These are phyloP conservation scores for Hyphopichia homilentoma DNA, from an alignment of 805 yeast species.

Conservation along the genomic window DNA sequence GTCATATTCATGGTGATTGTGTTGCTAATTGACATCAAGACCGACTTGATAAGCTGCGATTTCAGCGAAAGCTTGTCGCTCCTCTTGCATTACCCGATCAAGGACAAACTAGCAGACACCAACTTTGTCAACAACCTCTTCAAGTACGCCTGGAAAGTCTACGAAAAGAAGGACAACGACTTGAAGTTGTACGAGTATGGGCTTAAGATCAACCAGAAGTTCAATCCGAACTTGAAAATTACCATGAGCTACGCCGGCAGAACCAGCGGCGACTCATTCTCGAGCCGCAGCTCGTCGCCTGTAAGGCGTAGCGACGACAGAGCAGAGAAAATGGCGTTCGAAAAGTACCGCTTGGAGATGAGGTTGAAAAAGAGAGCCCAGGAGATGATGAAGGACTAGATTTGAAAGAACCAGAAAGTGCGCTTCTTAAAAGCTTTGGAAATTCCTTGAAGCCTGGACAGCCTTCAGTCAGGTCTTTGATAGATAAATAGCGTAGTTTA, in stretches of 20 bases:
- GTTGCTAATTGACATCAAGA: slow-evolving; percentile 42
- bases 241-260: slow-evolving; percentile 20
- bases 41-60: slow-evolving; percentile 43
- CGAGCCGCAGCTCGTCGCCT: slow-evolving; percentile 9
- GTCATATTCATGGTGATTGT: slow-evolving; percentile 40
- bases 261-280: slow-evolving; percentile 1
- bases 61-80: slow-evolving; percentile 49
- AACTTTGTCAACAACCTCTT: slow-evolving; percentile 23
- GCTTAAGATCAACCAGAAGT: slow-evolving; percentile 33
- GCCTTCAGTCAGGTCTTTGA: no score
- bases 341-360: slow-evolving; percentile 44
- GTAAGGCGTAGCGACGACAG: slow-evolving; percentile 17
- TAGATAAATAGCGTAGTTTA: no score
- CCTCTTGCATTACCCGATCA: slow-evolving; percentile 48
- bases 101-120: slow-evolving; percentile 9
- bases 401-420: no score
- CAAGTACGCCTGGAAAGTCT: slow-evolving; percentile 32
- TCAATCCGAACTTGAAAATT: slow-evolving; percentile 34
- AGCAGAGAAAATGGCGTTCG: slow-evolving; percentile 40
- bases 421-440: no score
- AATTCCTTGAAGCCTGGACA: no score
- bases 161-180: slow-evolving; percentile 30
- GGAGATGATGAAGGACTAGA: slow-evolving; percentile 26
- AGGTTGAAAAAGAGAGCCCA: slow-evolving; percentile 43
- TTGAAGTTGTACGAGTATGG: slow-evolving; percentile 39